These are phyloP conservation scores for Xylaria venustula DNA, from an alignment of 495 filamentous ascomycete genomes.

Conservation along the genomic window DNA sequence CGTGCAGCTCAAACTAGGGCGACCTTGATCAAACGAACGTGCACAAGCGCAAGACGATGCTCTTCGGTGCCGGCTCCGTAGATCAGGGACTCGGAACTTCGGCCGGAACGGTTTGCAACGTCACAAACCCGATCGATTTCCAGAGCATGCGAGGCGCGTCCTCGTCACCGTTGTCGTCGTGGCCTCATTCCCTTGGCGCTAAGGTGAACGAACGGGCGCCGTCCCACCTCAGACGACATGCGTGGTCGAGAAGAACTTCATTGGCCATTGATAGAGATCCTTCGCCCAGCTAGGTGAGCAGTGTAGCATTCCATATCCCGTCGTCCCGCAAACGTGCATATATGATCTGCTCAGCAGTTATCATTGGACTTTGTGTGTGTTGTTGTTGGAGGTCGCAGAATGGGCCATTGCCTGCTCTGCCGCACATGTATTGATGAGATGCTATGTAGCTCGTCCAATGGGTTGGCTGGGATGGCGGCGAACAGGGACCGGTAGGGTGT, in stretches of 20 bases:
- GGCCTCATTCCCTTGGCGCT: conserved; percentile 7
- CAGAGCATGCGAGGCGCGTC: no score
- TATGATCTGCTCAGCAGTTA: background rate
- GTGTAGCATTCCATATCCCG: no score
- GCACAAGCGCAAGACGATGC: conserved; percentile 14
- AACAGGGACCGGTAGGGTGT: conserved; percentile 1
- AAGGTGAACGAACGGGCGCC: background rate
- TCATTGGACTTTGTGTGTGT: background rate
- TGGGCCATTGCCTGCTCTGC: no score
- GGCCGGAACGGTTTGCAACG: conserved; percentile 20
- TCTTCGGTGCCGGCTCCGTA: conserved; percentile 23
- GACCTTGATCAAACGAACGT: conserved; percentile 11
- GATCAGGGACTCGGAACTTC: conserved; percentile 32
- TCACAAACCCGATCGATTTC: conserved; percentile 21
- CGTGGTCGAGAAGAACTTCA: no score
- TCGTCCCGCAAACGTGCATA: background rate
- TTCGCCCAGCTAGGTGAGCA: background rate
- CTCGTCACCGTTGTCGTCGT: background rate
- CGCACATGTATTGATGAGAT: no score
- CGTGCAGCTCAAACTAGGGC: conserved; percentile 7
- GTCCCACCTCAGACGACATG: no score
- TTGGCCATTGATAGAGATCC: no score
- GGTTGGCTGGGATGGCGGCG: background rate
- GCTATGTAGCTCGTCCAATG: background rate
- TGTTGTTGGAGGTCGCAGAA: background rate